phyloP scores from a whole-genome alignment of 352 stramenopile genomes.

The Phytophthora brassicae region DNA sequence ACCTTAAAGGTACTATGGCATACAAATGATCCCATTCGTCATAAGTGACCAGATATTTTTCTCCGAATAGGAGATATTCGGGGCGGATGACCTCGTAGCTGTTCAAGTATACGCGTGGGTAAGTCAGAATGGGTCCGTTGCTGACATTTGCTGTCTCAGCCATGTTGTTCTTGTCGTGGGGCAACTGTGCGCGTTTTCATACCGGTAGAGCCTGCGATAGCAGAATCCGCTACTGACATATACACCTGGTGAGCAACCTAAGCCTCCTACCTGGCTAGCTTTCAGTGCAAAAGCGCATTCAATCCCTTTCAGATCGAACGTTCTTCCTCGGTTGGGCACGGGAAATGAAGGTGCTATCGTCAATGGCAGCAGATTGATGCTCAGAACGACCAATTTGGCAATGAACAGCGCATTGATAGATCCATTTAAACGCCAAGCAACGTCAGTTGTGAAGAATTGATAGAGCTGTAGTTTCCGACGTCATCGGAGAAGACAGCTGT shows the following conservation, averaged over 20 bases:
- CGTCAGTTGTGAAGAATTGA: not conserved
- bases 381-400: not conserved
- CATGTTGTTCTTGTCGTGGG: no score
- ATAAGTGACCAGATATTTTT: conserved; percentile 15
- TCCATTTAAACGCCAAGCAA: not conserved
- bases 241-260: conserved; percentile 15
- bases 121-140: no score
- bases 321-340: no score
- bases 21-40: conserved; percentile 19
- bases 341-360: no score
- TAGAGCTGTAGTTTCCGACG: no score
- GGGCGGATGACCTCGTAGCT: conserved; percentile 30
- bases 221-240: not conserved
- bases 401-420: not conserved
- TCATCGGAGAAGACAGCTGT: no score
- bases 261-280: conserved; percentile 27
- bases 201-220: no score
- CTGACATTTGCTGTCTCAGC: no score
- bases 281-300: conserved; percentile 34
- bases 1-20: conserved; percentile 1
- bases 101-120: conserved; percentile 9
- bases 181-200: no score
- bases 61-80: conserved; percentile 22
- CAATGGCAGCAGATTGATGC: not conserved
- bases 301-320: no score